Evolutionary conservation across 2,329 filamentous ascomycete species (phyloP).

Genomic region (Fusarium floridanum): DNA sequence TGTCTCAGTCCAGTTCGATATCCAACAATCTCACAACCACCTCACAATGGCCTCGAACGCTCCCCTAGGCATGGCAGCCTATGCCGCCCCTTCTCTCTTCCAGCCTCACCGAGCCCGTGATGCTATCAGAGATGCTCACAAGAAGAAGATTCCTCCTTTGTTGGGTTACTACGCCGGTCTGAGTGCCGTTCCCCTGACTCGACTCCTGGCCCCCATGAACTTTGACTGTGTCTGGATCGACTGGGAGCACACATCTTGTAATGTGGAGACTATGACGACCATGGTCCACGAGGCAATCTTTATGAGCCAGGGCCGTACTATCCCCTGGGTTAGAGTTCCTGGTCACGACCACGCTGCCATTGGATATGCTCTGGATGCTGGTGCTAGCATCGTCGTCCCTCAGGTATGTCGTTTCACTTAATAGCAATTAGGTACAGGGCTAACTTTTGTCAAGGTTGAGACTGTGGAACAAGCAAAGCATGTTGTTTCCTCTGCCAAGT

Average conservation of each 20-base stretch:
- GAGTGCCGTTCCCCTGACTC: slow-evolving; percentile 54
- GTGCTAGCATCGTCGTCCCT: slow-evolving; percentile 62
- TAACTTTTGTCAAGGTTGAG: slow-evolving; percentile 50
- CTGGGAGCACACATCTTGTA: slow-evolving; percentile 62
- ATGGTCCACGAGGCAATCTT: slow-evolving; percentile 63
- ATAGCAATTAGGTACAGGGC: not conserved
- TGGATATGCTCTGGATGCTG: slow-evolving; percentile 61
- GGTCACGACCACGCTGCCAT: slow-evolving; percentile 62
- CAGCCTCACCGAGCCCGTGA: slow-evolving; percentile 60
- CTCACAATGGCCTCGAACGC: slow-evolving; percentile 16
- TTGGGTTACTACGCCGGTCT: slow-evolving; percentile 58
- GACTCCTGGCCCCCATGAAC: slow-evolving; percentile 57
- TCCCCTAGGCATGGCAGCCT: slow-evolving; percentile 55
- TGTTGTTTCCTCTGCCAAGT: slow-evolving; percentile 59
- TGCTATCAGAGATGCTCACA: slow-evolving; percentile 60
- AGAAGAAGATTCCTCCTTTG: slow-evolving; percentile 59
- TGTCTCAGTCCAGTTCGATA: not conserved
- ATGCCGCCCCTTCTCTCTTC: slow-evolving; percentile 59
- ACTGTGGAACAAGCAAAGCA: slow-evolving; percentile 61
- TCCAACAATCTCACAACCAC: not conserved
- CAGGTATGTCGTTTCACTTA: slow-evolving; percentile 44
- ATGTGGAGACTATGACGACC: slow-evolving; percentile 63
- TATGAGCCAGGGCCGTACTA: slow-evolving; percentile 59
- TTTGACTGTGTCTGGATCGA: slow-evolving; percentile 61
- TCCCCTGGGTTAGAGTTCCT: slow-evolving; percentile 60